Evolutionary conservation across 2,329 filamentous ascomycete species (phyloP).

Genomic region (Metarhizium sp.): DNA sequence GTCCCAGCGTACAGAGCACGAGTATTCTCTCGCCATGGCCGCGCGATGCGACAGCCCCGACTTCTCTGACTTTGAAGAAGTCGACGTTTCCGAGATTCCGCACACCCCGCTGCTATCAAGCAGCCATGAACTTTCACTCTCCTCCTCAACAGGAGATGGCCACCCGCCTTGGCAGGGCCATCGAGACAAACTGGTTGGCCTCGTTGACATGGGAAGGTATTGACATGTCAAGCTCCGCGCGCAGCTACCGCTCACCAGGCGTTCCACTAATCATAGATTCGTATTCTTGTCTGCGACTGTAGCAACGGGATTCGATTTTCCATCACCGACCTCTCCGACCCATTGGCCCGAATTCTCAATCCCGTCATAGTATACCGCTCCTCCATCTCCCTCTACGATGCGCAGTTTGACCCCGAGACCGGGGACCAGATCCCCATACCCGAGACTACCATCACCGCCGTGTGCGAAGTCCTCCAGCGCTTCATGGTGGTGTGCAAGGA

Average conservation of each 20-base stretch:
- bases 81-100: not conserved
- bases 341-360: slow-evolving; percentile 52
- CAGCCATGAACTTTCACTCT: not conserved
- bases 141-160: slow-evolving; percentile 2
- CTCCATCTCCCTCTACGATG: slow-evolving; percentile 22
- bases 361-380: slow-evolving; percentile 23
- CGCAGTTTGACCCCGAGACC: slow-evolving; percentile 20
- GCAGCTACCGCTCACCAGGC: too few species aligned
- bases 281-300: not conserved
- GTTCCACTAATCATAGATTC: not conserved
- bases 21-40: not conserved
- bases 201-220: slow-evolving; percentile 30
- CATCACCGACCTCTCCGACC: slow-evolving; percentile 35
- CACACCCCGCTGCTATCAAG: not conserved
- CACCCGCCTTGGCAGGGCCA: slow-evolving; percentile 22
- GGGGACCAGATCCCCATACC: slow-evolving; percentile 22
- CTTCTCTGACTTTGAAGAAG: not conserved
- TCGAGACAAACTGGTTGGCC: slow-evolving; percentile 19
- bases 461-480: slow-evolving; percentile 17
- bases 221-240: not conserved
- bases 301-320: slow-evolving; percentile 68
- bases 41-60: not conserved
- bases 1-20: too few species aligned
- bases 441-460: slow-evolving; percentile 15
- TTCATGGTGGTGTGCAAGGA: slow-evolving; percentile 20